These are phyloP conservation scores for Kwoniella sp. DNA, from an alignment of 768 basidiomycete genomes.

Conservation along the genomic window DNA sequence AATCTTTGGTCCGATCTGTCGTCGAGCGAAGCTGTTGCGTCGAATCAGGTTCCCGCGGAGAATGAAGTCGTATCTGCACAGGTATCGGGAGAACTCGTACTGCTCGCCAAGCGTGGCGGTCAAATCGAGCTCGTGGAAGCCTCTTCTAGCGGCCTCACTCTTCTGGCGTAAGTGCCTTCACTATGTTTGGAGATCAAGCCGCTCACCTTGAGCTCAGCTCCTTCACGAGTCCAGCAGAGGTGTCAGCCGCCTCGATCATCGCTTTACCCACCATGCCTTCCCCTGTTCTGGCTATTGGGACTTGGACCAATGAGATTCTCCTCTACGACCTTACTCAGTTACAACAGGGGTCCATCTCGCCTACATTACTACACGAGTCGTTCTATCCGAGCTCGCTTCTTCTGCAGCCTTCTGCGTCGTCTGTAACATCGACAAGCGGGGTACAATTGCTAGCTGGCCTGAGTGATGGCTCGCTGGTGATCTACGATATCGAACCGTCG, in stretches of 20 bases:
- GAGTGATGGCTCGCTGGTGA: slow-evolving; percentile 40
- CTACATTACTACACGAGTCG: slow-evolving; percentile 15
- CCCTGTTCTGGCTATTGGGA: slow-evolving; percentile 27
- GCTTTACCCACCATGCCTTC: slow-evolving; percentile 3
- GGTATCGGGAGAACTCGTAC: slow-evolving; percentile 8
- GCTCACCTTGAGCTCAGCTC: not conserved
- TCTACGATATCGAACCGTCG: slow-evolving; percentile 24
- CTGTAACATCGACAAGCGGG: slow-evolving; percentile 9
- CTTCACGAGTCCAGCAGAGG: slow-evolving; percentile 7
- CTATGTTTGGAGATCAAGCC: not conserved
- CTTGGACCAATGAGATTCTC: slow-evolving; percentile 35
- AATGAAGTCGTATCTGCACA: slow-evolving; percentile 13
- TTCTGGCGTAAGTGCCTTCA: slow-evolving; percentile 15
- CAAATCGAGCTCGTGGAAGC: slow-evolving; percentile 8
- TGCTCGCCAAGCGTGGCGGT: slow-evolving; percentile 16
- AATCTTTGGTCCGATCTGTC: slow-evolving; percentile 26
- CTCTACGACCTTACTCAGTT: slow-evolving; percentile 27
- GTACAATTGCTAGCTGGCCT: slow-evolving; percentile 39
- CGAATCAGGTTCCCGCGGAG: slow-evolving; percentile 5
- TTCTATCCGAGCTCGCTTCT: slow-evolving; percentile 20
- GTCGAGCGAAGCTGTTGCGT: slow-evolving; percentile 11
- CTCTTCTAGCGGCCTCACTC: not conserved
- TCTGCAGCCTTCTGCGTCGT: slow-evolving; percentile 7
- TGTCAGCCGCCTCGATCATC: slow-evolving; percentile 13
- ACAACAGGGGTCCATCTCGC: slow-evolving; percentile 1